phyloP scores from a whole-genome alignment of 164 flowering plant species.

The Umbellularia californica region DNA sequence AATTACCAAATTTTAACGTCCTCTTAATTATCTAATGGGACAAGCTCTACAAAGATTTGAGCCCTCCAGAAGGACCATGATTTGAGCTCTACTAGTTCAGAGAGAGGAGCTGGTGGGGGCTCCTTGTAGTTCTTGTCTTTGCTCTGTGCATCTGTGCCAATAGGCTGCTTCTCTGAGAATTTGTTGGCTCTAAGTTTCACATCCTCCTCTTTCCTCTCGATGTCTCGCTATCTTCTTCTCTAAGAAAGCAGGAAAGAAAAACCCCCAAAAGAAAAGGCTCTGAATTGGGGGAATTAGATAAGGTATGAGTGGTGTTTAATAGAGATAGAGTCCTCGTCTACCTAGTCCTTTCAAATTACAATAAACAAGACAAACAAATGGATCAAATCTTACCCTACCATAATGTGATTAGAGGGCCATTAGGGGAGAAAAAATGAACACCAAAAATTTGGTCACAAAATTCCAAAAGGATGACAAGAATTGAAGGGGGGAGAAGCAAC shows the following conservation, averaged over 20 bases:
- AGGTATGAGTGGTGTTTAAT: neutral
- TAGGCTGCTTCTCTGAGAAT: conserved; percentile 50
- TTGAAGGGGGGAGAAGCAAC: too few species aligned
- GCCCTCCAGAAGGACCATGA: conserved; percentile 65
- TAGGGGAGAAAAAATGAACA: too few species aligned
- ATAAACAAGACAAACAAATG: too few species aligned
- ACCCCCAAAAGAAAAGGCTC: neutral
- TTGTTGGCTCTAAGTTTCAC: conserved; percentile 60
- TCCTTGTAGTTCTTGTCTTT: conserved; percentile 57
- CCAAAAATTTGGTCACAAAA: too few species aligned
- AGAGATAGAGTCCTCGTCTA: neutral
- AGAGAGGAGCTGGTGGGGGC: conserved; percentile 56
- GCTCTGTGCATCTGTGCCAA: conserved; percentile 51
- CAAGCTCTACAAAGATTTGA: neutral
- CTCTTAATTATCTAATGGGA: too few species aligned
- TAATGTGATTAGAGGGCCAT: too few species aligned
- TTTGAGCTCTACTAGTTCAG: conserved; percentile 44
- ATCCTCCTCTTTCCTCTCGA: conserved; percentile 56
- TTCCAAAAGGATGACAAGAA: too few species aligned
- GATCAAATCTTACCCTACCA: too few species aligned
- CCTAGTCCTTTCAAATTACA: neutral
- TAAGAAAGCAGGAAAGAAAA: neutral
- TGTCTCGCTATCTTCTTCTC: conserved; percentile 6
- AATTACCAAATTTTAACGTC: too few species aligned
- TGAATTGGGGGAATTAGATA: neutral